phyloP scores from a whole-genome alignment of 2,329 filamentous ascomycete genomes.

The Sporothrix brunneoviolacea region DNA sequence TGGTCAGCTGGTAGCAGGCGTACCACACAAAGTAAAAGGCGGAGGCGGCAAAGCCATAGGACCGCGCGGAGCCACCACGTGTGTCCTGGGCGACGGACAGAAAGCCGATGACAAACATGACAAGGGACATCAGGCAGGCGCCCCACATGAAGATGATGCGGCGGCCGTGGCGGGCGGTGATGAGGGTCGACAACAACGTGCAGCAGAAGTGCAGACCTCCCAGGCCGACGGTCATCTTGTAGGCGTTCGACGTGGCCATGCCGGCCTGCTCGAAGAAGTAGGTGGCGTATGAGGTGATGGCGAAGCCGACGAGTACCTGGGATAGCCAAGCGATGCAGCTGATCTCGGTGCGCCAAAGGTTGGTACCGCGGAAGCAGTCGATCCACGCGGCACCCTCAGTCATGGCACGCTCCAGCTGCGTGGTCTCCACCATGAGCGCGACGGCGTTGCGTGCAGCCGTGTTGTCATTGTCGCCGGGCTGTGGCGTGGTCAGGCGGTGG shows the following conservation, averaged over 20 bases:
- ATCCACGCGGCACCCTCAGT: slow-evolving; percentile 35
- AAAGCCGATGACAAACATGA: slow-evolving; percentile 30
- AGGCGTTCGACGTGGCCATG: slow-evolving; percentile 29
- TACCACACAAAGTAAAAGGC: slow-evolving; percentile 38
- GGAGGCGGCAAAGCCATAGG: slow-evolving; percentile 31
- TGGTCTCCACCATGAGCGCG: slow-evolving; percentile 29
- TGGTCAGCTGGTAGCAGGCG: slow-evolving; percentile 14
- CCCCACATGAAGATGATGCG: slow-evolving; percentile 37
- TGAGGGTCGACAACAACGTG: slow-evolving; percentile 37
- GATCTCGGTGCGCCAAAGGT: slow-evolving; percentile 41
- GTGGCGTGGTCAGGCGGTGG: slow-evolving; percentile 36
- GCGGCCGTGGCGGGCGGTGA: slow-evolving; percentile 36
- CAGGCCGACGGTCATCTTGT: slow-evolving; percentile 34
- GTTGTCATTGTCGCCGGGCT: not conserved
- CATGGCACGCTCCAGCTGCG: slow-evolving; percentile 53
- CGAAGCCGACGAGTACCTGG: slow-evolving; percentile 36
- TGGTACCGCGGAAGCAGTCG: slow-evolving; percentile 44
- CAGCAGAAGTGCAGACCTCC: slow-evolving; percentile 39
- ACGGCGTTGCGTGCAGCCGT: slow-evolving; percentile 32
- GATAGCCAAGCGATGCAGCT: slow-evolving; percentile 33
- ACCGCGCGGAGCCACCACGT: slow-evolving; percentile 16
- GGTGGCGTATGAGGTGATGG: slow-evolving; percentile 22
- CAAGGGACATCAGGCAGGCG: slow-evolving; percentile 25
- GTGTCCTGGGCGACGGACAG: slow-evolving; percentile 36
- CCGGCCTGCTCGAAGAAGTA: slow-evolving; percentile 44